Evolutionary conservation across 805 yeast genomes (phyloP).

Genomic region (Pichia membranifaciens): DNA sequence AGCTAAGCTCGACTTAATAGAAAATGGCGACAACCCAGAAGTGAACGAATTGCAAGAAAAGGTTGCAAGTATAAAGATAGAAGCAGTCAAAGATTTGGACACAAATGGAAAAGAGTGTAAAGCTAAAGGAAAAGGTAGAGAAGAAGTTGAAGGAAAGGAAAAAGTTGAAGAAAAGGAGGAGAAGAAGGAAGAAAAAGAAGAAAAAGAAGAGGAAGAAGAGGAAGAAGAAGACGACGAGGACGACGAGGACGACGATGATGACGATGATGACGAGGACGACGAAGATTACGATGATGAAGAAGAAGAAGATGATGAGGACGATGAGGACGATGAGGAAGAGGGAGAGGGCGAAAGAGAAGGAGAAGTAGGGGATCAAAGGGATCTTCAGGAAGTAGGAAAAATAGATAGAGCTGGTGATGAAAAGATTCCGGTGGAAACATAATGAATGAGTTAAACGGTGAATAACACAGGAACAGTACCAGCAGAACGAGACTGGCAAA

Average conservation of each 20-base stretch:
- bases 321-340: constrained; percentile 4
- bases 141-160: constrained; percentile 12
- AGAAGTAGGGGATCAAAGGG: not conserved
- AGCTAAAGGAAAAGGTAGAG: constrained; percentile 29
- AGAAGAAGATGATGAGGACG: constrained; percentile 4
- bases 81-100: no score
- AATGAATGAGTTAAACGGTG: no score
- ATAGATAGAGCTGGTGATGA: no score
- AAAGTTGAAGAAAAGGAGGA: not conserved
- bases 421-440: no score
- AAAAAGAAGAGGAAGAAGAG: constrained; percentile 5
- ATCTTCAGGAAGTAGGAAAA: no score
- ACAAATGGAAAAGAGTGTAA: constrained; percentile 36
- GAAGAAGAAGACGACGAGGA: constrained; percentile 7
- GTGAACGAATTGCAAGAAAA: no score
- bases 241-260: constrained; percentile 8
- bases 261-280: constrained; percentile 5
- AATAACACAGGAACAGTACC: no score
- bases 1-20: constrained; percentile 38
- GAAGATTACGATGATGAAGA: constrained; percentile 5
- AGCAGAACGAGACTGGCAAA: no score
- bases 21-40: constrained; percentile 17
- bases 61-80: no score
- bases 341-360: constrained; percentile 3
- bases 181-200: not conserved